Percentiles rank a stretch among this genome's conserved stretches.
These are phyloP conservation scores for Nitzschia putrida DNA, from an alignment of 108 stramenopile genomes.

Conservation along the genomic window DNA sequence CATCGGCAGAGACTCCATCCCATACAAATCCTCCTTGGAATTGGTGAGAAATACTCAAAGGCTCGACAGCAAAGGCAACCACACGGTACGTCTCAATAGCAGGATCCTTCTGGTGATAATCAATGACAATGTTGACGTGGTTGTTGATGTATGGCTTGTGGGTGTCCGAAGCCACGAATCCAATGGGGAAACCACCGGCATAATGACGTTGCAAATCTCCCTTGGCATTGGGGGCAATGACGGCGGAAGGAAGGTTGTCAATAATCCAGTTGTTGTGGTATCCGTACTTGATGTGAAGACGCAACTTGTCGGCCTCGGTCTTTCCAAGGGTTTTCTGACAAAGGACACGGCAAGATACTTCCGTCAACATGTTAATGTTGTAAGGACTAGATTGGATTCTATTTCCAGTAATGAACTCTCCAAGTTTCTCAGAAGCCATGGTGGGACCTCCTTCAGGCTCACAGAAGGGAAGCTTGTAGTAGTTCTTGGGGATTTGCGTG, in stretches of 20 bases:
- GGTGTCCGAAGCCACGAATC: conserved; percentile 66
- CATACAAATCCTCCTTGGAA: conserved; percentile 74
- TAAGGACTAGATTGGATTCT: conserved; percentile 97
- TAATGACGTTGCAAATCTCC: conserved; percentile 72
- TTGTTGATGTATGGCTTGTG: conserved; percentile 86
- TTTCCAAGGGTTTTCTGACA: conserved; percentile 64
- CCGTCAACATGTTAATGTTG: conserved; percentile 84
- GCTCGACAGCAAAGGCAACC: conserved; percentile 94
- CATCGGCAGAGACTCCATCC: conserved; percentile 69
- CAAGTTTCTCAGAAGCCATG: conserved; percentile 87
- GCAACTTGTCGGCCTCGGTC: conserved; percentile 60
- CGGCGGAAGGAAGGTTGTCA: conserved; percentile 97
- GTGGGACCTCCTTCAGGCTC: conserved; percentile 83
- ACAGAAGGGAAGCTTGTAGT: conserved; percentile 96
- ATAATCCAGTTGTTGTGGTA: conserved; percentile 99
- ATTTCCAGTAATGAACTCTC: conserved; percentile 94
- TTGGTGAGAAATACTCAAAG: conserved; percentile 84
- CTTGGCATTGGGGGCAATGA: conserved; percentile 45
- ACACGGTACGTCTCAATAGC: conserved; percentile 86
- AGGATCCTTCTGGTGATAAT: conserved; percentile 84
- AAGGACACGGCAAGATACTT: conserved; percentile 78
- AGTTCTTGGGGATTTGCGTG: conserved; percentile 95
- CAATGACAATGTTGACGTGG: conserved; percentile 92
- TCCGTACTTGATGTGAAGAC: conserved; percentile 78
- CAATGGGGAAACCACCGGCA: conserved; percentile 93